Evolutionary conservation across 345 rosid species (phyloP).

Genomic region (Barbarea vulgaris): DNA sequence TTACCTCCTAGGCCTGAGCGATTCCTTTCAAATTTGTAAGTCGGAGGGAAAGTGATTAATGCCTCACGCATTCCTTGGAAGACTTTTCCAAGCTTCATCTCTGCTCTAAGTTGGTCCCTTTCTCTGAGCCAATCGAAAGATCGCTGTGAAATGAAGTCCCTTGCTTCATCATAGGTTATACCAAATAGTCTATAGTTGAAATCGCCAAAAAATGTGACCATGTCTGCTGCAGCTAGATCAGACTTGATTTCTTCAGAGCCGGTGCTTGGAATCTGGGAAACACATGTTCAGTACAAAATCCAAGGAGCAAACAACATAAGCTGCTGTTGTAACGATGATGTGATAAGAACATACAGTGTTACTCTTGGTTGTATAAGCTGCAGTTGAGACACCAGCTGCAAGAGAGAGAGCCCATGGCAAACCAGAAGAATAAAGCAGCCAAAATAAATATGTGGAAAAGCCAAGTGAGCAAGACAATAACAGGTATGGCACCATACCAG

Average conservation of each 20-base stretch:
- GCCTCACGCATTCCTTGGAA: conserved; percentile 99
- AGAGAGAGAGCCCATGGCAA: conserved; percentile 76
- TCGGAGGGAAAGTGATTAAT: conserved; percentile 84
- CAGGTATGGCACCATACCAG: conserved; percentile 93
- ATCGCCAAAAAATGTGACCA: conserved; percentile 89
- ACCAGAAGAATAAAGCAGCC: conserved; percentile 91
- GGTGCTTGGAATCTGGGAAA: conserved; percentile 30
- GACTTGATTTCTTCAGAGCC: conserved; percentile 64
- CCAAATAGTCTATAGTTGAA: conserved; percentile 94
- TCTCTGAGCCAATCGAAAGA: conserved; percentile 97
- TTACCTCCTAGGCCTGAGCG: conserved; percentile 88
- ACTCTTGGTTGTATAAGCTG: conserved; percentile 56
- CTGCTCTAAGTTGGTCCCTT: conserved; percentile 89
- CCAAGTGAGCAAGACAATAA: conserved; percentile 88
- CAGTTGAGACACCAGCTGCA: conserved; percentile 84
- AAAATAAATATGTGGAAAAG: conserved; percentile 74
- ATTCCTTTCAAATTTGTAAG: conserved; percentile 85
- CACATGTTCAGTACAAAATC: conserved; percentile 29
- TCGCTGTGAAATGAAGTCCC: conserved; percentile 95
- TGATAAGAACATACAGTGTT: conserved; percentile 61
- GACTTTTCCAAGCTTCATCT: conserved; percentile 88
- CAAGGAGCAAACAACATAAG: conserved; percentile 15
- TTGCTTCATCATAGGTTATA: conserved; percentile 93
- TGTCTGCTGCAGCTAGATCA: conserved; percentile 91
- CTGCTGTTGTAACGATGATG: not conserved